A percentile compares a stretch with the other conserved stretches of the same genome.
Conservation (phyloP, 495 filamentous ascomycete genomes). For the Trichoderma virens region DNA sequence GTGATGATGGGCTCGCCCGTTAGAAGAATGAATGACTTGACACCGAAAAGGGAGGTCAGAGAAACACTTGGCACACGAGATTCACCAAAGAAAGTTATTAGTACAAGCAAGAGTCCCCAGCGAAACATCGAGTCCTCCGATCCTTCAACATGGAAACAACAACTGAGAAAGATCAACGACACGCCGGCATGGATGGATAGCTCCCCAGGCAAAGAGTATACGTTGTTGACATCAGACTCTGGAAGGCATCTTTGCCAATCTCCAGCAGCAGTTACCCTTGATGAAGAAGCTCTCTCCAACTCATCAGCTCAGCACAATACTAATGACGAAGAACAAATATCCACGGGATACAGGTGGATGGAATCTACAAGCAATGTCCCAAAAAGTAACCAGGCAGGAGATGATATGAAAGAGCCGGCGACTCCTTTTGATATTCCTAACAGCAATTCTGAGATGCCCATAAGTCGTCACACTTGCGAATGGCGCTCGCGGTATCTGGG, state of each 20-base stretch:
- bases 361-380: not conserved
- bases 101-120: not conserved
- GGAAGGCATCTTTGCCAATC: not conserved
- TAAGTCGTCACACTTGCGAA: conserved; percentile 25
- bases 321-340: not conserved
- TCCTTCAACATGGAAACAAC: not conserved
- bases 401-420: not conserved
- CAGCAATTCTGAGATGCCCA: not conserved
- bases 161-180: not conserved
- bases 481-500: conserved; percentile 26
- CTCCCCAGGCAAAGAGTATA: not conserved
- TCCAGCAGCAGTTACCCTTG: not conserved
- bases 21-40: not conserved
- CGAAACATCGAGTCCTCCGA: not conserved
- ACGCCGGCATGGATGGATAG: not conserved
- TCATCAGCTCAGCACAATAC: not conserved
- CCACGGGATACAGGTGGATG: not conserved
- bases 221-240: not conserved
- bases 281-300: not conserved
- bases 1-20: too few species aligned
- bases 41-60: not conserved
- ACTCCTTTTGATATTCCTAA: not conserved
- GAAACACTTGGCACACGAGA: not conserved
- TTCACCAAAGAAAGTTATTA: not conserved
- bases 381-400: not conserved